Evolutionary conservation across 1,284 basidiomycete species (phyloP).

Genomic region (Ceratobasidium sp.): DNA sequence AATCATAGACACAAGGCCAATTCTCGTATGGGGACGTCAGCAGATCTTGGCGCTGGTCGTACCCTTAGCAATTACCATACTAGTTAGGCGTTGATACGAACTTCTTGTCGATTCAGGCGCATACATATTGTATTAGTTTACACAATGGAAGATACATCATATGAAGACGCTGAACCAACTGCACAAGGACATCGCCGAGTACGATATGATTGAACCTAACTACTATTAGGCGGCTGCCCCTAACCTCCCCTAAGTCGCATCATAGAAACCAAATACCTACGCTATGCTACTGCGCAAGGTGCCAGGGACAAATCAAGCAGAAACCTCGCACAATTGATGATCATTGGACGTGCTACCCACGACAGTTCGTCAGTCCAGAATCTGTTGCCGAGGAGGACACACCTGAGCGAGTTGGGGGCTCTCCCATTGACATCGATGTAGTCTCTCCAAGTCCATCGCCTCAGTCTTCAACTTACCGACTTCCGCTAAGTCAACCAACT

Average conservation of each 20-base stretch:
- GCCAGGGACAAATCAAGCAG: neutral
- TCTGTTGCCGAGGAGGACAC: too few relatives aligned
- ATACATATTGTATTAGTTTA: neutral
- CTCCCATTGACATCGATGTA: neutral
- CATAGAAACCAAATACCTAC: constrained; percentile 12
- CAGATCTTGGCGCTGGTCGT: too few relatives aligned
- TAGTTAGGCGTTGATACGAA: too few relatives aligned
- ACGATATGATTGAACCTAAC: neutral
- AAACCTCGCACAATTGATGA: constrained; percentile 12
- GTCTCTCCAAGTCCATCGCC: too few relatives aligned
- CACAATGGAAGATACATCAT: neutral
- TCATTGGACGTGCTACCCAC: constrained; percentile 1
- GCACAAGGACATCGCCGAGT: neutral
- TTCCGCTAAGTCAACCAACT: neutral
- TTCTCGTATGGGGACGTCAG: too few relatives aligned
- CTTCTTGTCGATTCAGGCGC: too few relatives aligned
- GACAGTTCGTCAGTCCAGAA: neutral
- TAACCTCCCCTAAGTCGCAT: neutral
- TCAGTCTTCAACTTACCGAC: neutral
- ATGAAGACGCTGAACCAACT: neutral
- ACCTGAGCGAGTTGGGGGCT: neutral
- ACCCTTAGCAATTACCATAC: too few relatives aligned
- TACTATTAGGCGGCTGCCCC: neutral
- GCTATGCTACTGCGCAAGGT: neutral
- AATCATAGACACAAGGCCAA: too few relatives aligned